Percentiles rank a stretch among this genome's conserved stretches.
These are phyloP conservation scores for Telopea speciosissima DNA, from an alignment of 177 flowering plant species.

Conservation along the genomic window DNA sequence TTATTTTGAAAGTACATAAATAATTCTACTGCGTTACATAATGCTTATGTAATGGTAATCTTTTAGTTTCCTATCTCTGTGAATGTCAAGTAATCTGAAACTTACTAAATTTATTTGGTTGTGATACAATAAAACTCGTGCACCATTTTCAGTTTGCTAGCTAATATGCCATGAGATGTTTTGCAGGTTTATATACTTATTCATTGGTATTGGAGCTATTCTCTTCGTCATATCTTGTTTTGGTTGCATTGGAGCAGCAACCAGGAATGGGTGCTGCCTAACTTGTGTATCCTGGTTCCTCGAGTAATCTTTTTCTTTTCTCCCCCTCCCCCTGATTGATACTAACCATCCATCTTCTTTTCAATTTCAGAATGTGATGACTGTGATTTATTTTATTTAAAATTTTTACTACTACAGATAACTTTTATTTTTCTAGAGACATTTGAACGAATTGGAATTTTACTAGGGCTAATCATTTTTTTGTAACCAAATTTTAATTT, in stretches of 20 bases:
- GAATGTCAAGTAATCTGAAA: neutral
- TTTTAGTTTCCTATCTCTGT: neutral
- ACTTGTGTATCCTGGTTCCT: conserved; percentile 71
- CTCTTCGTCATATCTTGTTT: conserved; percentile 77
- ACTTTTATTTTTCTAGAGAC: neutral
- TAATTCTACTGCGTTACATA: no score
- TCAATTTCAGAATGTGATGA: neutral
- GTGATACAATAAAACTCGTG: neutral
- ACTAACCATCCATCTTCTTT: neutral
- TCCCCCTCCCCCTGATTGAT: neutral
- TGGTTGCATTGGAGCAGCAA: conserved; percentile 77
- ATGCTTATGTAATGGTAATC: no score
- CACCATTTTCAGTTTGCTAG: neutral
- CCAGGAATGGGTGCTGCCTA: conserved; percentile 85
- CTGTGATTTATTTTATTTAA: neutral
- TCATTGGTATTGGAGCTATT: conserved; percentile 69
- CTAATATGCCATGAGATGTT: neutral
- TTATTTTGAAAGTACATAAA: no score
- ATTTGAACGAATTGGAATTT: no score
- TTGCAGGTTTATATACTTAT: conserved; percentile 90
- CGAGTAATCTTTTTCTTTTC: neutral
- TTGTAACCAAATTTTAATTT: neutral
- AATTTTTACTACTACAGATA: neutral
- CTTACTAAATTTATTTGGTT: neutral
- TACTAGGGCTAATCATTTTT: neutral